These are phyloP conservation scores for Durusdinium trenchii DNA, from an alignment of 73 alveolate species.

Conservation along the genomic window DNA sequence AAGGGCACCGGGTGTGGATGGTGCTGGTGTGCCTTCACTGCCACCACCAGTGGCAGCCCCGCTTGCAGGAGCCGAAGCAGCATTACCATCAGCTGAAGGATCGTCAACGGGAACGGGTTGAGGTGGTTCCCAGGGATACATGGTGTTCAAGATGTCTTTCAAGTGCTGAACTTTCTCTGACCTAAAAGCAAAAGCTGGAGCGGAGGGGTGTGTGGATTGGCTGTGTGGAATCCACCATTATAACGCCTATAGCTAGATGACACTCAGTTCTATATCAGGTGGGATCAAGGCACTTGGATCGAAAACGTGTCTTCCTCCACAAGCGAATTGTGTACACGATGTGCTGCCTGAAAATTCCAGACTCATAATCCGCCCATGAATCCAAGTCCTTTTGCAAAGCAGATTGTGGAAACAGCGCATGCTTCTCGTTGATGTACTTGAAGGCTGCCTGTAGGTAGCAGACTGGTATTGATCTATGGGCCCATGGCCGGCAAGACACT, in stretches of 20 bases:
- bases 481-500: background rate
- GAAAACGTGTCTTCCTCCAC: constrained; percentile 26
- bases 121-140: background rate
- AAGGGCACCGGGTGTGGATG: no score
- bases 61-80: background rate
- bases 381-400: background rate
- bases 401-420: background rate
- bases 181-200: background rate
- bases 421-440: background rate
- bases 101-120: background rate
- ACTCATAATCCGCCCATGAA: constrained; percentile 9
- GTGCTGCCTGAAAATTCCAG: constrained; percentile 13
- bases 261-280: background rate
- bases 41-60: background rate
- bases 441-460: background rate
- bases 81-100: background rate
- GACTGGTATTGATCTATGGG: no score
- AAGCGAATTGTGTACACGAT: background rate
- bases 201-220: no score
- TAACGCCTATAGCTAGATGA: no score
- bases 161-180: constrained; percentile 6
- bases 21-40: no score
- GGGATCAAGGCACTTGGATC: constrained; percentile 8
- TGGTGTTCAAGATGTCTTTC: constrained; percentile 29
- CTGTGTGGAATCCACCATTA: no score